Evolutionary conservation across 2,329 filamentous ascomycete genomes (phyloP), one percentile per base, ranked within the genome.

Genomic region (Colletotrichum sojae): DNA sequence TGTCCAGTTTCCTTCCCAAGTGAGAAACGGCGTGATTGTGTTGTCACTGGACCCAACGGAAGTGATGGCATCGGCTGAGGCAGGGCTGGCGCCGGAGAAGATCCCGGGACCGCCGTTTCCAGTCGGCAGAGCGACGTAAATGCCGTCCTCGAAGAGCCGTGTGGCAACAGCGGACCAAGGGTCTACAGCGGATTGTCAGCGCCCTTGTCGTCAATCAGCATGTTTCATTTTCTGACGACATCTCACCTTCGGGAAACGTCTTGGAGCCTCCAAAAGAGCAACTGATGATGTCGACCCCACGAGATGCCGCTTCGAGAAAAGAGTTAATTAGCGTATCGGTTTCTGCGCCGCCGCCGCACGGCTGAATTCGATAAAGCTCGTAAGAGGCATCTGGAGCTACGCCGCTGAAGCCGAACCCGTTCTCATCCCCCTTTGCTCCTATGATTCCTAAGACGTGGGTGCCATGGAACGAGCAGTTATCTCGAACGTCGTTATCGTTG

Each of bases 361-460:
- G 45, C 22, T 72, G 69, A 5, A 75, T 63, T 4, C 73, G 71
- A 22, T 75, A 75, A 57, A 74, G 67, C 40, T 71, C 71, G 10
- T 75, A 62, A 4, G 71, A 67, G 1, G 73, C 74, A 13, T 76
- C 71, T 5, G 73, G 75, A 3, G 74, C 74, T 3, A 76, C 74
- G 3, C 75, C 75, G 10, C 54, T 67, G 5, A 74, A 45, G 10
- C 73, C 72, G 45, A 75, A 77, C 0, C 69, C 71, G 8, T 9
- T 48, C 18, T 60, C 60, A 8, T 65, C 48, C 1, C 66, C 66
- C 40, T 65, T 64, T 6, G 66, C 61, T 5, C 25, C 66, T 5
- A 69, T 13, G n/a, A 69, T 31, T 0, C 66, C 66, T 2, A 65
- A 10, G 8, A 65, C 53, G n/a, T 65, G 61, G 4, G 66, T 69